phyloP scores from a whole-genome alignment of 352 stramenopile genomes.

The Globisporangium alternatum region DNA sequence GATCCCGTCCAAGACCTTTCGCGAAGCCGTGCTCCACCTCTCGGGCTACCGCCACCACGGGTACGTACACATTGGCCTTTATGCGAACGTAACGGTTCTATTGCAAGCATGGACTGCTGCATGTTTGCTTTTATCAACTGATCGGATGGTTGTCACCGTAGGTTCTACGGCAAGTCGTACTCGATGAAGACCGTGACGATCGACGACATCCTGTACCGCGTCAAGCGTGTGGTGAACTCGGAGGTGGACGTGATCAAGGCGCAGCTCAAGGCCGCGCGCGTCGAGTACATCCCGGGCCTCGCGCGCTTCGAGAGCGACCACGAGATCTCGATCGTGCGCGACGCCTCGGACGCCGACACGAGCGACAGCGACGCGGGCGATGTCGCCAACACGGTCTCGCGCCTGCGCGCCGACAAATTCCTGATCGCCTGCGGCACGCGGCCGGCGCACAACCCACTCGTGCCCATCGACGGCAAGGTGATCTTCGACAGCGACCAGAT shows the following conservation, averaged over 20 bases:
- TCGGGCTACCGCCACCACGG: constrained; percentile 89
- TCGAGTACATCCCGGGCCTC: constrained; percentile 70
- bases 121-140: background rate
- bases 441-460: constrained; percentile 67
- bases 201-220: constrained; percentile 78
- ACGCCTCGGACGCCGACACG: constrained; percentile 20
- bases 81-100: background rate
- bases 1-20: constrained; percentile 89
- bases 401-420: constrained; percentile 71
- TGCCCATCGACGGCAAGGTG: constrained; percentile 83
- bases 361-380: constrained; percentile 10
- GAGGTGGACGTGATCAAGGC: constrained; percentile 82
- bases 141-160: constrained; percentile 3
- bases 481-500: constrained; percentile 86
- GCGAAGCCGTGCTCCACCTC: constrained; percentile 87
- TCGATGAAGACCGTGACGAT: constrained; percentile 82
- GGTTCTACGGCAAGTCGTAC: constrained; percentile 85
- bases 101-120: background rate
- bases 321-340: constrained; percentile 68
- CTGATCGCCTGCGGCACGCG: constrained; percentile 84
- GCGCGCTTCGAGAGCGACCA: constrained; percentile 73
- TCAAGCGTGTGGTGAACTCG: constrained; percentile 72
- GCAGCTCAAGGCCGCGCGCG: constrained; percentile 71
- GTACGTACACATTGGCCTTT: constrained; percentile 10
- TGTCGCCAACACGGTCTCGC: constrained; percentile 33